Percentiles rank a stretch among this genome's conserved stretches.
These are phyloP conservation scores for Lipomyces mesembrius DNA, from an alignment of 805 yeast species.

Conservation along the genomic window DNA sequence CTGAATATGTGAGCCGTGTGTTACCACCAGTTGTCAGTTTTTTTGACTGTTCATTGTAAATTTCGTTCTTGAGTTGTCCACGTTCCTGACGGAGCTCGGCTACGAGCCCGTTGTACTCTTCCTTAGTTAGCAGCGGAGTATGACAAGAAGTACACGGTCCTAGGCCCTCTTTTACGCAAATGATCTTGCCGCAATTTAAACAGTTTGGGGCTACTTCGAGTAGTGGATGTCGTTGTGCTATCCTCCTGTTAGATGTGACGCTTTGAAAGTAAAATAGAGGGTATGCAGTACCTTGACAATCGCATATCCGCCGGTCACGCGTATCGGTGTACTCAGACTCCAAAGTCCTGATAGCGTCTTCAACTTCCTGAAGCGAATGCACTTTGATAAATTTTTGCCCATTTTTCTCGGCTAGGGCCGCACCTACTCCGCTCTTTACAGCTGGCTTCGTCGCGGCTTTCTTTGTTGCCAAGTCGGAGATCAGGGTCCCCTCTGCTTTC, in stretches of 20 bases:
- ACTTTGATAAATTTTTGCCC: constrained; percentile 23
- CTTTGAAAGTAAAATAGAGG: not conserved
- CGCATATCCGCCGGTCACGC: constrained; percentile 21
- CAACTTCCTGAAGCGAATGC: constrained; percentile 33
- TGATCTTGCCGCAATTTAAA: constrained; percentile 89
- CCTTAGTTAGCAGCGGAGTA: constrained; percentile 60
- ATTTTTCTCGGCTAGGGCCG: constrained; percentile 14
- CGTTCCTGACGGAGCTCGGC: constrained; percentile 60
- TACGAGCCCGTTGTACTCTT: constrained; percentile 65
- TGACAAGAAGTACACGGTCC: constrained; percentile 91
- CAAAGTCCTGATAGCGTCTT: constrained; percentile 32
- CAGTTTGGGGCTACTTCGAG: constrained; percentile 93
- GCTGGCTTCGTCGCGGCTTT: constrained; percentile 13
- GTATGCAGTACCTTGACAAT: constrained; percentile 35
- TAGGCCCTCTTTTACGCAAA: constrained; percentile 86
- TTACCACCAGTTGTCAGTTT: not conserved
- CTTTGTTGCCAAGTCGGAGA: constrained; percentile 16
- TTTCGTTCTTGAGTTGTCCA: constrained; percentile 48
- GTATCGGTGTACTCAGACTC: constrained; percentile 19
- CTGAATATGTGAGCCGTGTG: constrained; percentile 28
- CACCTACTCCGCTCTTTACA: not conserved
- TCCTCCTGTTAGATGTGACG: not conserved
- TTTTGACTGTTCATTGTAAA: constrained; percentile 20
- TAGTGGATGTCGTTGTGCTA: constrained; percentile 67
- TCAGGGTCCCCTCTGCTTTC: constrained; percentile 8